A percentile compares a stretch with the other conserved stretches of the same genome.
These are phyloP conservation scores for Kingdonia uniflora DNA, from an alignment of 164 flowering plant species.

Conservation along the genomic window DNA sequence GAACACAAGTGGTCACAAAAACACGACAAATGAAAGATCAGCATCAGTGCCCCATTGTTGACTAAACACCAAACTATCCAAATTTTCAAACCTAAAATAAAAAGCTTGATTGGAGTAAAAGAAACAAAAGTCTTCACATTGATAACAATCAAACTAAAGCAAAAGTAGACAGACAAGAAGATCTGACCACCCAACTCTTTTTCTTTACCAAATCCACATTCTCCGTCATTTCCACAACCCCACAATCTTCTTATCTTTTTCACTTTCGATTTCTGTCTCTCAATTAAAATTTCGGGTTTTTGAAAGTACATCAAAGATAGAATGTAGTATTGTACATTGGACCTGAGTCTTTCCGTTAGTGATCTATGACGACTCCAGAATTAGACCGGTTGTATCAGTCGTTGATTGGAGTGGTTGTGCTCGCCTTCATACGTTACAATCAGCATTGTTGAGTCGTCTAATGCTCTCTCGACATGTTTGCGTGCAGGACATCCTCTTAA, in stretches of 20 bases:
- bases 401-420: slow-evolving; percentile 63
- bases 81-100: background rate
- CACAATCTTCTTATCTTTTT: background rate
- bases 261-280: background rate
- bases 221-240: background rate
- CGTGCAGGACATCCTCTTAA: slow-evolving; percentile 89
- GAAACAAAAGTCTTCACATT: background rate
- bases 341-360: background rate
- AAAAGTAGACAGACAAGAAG: background rate
- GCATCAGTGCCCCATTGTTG: too few relatives aligned
- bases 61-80: background rate
- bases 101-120: background rate
- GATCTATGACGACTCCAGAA: slow-evolving; percentile 54
- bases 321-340: background rate
- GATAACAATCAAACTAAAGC: slow-evolving; percentile 3
- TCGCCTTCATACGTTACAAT: slow-evolving; percentile 91
- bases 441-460: slow-evolving; percentile 77
- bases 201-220: background rate
- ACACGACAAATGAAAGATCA: too few relatives aligned
- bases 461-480: slow-evolving; percentile 85
- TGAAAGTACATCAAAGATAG: background rate
- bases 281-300: background rate
- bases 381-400: slow-evolving; percentile 38
- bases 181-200: background rate
- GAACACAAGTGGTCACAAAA: background rate